Conservation (phyloP, 306 rosid genomes). For the Cicer yamashitae region DNA sequence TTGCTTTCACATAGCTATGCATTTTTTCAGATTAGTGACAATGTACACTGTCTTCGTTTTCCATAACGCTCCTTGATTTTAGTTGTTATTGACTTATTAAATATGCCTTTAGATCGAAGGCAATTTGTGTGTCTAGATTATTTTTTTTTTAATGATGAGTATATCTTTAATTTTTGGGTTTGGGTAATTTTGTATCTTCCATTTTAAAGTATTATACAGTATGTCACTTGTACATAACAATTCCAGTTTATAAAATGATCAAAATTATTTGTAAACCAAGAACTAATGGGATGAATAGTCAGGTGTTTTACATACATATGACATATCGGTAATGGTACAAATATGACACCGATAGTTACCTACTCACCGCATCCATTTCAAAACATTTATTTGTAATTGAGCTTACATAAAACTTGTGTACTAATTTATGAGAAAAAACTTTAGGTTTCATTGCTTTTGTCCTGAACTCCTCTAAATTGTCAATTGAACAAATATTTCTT, state of each 20-base stretch:
- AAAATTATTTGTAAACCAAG: too few relatives aligned
- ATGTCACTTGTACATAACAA: neutral
- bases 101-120: neutral
- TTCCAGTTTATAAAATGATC: neutral
- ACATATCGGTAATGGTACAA: neutral
- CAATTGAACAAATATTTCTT: neutral
- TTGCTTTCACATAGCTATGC: neutral
- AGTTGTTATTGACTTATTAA: neutral
- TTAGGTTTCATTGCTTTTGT: neutral
- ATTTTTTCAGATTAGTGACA: too few relatives aligned
- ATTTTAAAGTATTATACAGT: neutral
- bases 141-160: neutral
- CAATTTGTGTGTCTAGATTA: neutral
- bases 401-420: neutral
- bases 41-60: too few relatives aligned
- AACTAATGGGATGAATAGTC: too few relatives aligned
- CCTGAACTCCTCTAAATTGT: constrained; percentile 15
- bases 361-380: neutral
- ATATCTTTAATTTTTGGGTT: neutral
- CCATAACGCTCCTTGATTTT: neutral
- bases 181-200: neutral
- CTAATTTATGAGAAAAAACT: constrained; percentile 4
- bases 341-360: neutral
- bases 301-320: too few relatives aligned
- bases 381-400: neutral